Evolutionary conservation across 805 yeast species (phyloP).

Genomic region (Yarrowia deformans): DNA sequence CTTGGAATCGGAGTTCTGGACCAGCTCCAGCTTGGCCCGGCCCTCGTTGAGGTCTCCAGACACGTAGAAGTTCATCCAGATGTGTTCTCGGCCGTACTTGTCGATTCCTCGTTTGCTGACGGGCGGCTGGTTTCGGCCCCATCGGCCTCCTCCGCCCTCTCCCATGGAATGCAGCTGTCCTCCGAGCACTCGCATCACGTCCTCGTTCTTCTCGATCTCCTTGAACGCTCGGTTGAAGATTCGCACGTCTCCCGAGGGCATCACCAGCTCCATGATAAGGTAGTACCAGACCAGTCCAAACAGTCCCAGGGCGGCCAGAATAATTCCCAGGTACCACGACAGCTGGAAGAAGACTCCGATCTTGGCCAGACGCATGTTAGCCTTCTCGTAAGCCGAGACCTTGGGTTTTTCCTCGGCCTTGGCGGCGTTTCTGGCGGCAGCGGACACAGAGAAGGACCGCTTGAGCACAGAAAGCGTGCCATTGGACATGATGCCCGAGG

Average conservation of each 20-base stretch:
- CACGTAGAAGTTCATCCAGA: constrained; percentile 85
- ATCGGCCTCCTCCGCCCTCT: constrained; percentile 69
- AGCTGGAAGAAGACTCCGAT: constrained; percentile 48
- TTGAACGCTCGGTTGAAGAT: constrained; percentile 87
- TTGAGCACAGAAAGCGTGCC: constrained; percentile 3
- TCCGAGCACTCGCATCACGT: constrained; percentile 64
- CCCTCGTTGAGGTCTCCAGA: constrained; percentile 73
- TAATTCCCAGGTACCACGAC: constrained; percentile 49
- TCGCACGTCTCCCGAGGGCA: constrained; percentile 91
- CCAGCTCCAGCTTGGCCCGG: constrained; percentile 79
- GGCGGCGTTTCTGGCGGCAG: not conserved
- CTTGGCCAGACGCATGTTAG: constrained; percentile 41
- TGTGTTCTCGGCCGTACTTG: constrained; percentile 78
- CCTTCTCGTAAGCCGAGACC: constrained; percentile 31
- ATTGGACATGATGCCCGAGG: not conserved
- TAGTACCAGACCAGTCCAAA: constrained; percentile 69
- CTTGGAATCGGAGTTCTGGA: constrained; percentile 46
- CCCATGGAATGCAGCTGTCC: constrained; percentile 84
- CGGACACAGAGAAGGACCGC: not conserved
- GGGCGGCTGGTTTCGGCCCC: constrained; percentile 90
- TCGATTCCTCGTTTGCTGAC: constrained; percentile 66
- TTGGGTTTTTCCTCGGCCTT: constrained; percentile 35
- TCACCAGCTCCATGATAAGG: constrained; percentile 76
- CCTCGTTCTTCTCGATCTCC: constrained; percentile 71
- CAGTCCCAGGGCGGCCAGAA: constrained; percentile 50